Evolutionary conservation across 2,329 filamentous ascomycete genomes (phyloP).

Genomic region (Dactylellina leptospora): DNA sequence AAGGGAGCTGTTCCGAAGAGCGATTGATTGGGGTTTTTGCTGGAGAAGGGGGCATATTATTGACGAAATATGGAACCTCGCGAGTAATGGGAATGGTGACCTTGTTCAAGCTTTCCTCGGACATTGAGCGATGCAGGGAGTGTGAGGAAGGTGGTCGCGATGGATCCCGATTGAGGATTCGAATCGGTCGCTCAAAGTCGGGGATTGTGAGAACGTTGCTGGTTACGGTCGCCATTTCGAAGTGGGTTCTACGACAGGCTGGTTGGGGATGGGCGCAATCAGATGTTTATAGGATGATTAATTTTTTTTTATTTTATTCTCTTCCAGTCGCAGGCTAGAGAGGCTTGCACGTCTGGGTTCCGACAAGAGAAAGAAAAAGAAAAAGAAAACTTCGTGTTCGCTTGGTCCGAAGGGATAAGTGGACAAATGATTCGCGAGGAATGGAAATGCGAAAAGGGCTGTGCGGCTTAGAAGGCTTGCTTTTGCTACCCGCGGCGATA

Average conservation of each 20-base stretch:
- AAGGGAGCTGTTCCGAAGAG: slow-evolving; percentile 22
- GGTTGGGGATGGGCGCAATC: no score
- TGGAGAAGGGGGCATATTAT: slow-evolving; percentile 46
- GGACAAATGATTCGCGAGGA: slow-evolving; percentile 3
- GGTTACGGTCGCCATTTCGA: slow-evolving; percentile 24
- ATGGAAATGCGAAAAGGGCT: no score
- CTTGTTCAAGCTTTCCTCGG: slow-evolving; percentile 45
- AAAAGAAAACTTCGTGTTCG: no score
- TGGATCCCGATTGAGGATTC: slow-evolving; percentile 33
- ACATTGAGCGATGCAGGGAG: slow-evolving; percentile 42
- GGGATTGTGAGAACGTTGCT: slow-evolving; percentile 28
- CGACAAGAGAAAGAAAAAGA: no score
- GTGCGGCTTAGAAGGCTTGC: no score
- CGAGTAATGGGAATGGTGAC: slow-evolving; percentile 31
- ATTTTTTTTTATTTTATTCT: no score
- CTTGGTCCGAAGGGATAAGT: no score
- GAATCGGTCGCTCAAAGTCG: slow-evolving; percentile 42
- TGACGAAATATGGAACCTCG: slow-evolving; percentile 35
- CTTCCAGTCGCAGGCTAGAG: no score
- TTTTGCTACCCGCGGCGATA: no score
- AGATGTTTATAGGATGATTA: no score
- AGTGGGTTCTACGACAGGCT: not conserved
- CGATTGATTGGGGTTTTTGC: slow-evolving; percentile 41
- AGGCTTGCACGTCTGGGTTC: no score
- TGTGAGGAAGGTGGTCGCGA: slow-evolving; percentile 45